Evolutionary conservation across 768 basidiomycete genomes (phyloP).

Genomic region (Lactifluus volemus): DNA sequence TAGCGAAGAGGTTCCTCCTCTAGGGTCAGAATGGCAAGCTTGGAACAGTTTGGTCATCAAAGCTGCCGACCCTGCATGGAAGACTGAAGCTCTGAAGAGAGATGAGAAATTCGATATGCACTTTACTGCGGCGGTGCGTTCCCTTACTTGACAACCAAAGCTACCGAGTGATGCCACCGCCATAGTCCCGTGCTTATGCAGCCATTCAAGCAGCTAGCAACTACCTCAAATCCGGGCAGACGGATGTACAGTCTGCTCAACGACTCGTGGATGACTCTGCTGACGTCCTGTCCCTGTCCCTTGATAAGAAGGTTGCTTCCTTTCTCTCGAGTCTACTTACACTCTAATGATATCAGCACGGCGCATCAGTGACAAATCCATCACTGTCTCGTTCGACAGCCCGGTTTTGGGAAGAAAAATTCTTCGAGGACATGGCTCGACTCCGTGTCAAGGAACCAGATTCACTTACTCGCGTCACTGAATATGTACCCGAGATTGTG

Average conservation of each 20-base stretch:
- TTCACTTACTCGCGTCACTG: slow-evolving; percentile 88
- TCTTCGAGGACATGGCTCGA: slow-evolving; percentile 89
- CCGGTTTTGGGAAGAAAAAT: slow-evolving; percentile 81
- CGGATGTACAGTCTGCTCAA: slow-evolving; percentile 37
- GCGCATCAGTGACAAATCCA: slow-evolving; percentile 76
- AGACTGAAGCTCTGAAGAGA: slow-evolving; percentile 57
- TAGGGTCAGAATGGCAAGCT: slow-evolving; percentile 39
- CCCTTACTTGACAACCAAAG: slow-evolving; percentile 9
- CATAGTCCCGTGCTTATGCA: slow-evolving; percentile 39
- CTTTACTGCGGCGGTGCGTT: slow-evolving; percentile 64
- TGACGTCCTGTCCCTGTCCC: slow-evolving; percentile 62
- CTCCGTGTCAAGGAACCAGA: slow-evolving; percentile 83
- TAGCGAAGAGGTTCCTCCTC: slow-evolving; percentile 35
- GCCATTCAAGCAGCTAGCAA: slow-evolving; percentile 47
- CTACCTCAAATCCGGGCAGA: slow-evolving; percentile 34
- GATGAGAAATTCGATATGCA: slow-evolving; percentile 95
- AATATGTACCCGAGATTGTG: slow-evolving; percentile 94
- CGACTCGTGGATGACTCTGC: slow-evolving; percentile 62
- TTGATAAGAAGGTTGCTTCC: slow-evolving; percentile 63
- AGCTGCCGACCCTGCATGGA: slow-evolving; percentile 49
- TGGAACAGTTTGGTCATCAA: slow-evolving; percentile 48
- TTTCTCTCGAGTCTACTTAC: neutral
- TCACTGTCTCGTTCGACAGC: slow-evolving; percentile 76
- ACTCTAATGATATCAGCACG: slow-evolving; percentile 41
- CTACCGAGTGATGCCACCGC: neutral